Evolutionary conservation across 2,329 filamentous ascomycete genomes (phyloP).

Genomic region (Alternaria ethzedia): DNA sequence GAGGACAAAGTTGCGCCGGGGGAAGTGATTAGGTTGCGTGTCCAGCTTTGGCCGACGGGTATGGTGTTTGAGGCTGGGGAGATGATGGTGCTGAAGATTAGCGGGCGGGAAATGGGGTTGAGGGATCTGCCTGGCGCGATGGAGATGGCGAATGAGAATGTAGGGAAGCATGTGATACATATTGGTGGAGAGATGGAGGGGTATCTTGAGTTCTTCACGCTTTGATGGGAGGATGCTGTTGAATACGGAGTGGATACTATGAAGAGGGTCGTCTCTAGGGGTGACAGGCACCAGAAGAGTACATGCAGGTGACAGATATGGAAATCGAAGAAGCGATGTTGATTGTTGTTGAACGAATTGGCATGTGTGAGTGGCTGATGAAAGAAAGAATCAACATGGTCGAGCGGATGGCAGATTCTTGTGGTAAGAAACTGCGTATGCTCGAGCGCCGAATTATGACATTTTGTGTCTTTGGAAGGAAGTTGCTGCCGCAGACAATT

Average conservation of each 20-base stretch:
- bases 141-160: background rate
- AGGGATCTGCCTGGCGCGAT: background rate
- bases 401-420: background rate
- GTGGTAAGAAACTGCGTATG: background rate
- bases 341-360: background rate
- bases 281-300: background rate
- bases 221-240: background rate
- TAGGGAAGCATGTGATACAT: background rate
- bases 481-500: background rate
- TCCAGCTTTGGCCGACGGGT: constrained; percentile 8
- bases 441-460: background rate
- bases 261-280: background rate
- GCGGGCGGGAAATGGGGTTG: background rate
- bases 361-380: background rate
- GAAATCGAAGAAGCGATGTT: background rate
- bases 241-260: background rate
- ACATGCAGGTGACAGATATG: background rate
- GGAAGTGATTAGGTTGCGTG: no score
- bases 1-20: background rate
- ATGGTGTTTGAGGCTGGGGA: constrained; percentile 14
- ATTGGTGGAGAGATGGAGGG: background rate
- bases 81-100: background rate
- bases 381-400: background rate
- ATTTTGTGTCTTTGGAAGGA: background rate
- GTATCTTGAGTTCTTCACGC: background rate